Base-by-base conservation (phyloP, 345 rosid species). In the Populus euphratica region DNA sequence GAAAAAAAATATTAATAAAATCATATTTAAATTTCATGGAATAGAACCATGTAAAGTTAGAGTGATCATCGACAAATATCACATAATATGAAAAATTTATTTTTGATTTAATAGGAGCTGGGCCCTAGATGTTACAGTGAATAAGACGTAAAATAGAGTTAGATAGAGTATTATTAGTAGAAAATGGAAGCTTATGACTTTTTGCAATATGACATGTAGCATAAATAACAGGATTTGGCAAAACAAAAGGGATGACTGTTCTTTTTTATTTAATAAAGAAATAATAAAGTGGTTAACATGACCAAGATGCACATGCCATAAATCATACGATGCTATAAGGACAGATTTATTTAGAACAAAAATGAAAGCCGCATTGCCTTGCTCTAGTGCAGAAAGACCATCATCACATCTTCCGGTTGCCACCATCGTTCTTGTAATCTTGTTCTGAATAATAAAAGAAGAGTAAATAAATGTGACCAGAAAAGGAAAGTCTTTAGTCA, bases 191-290 rank as follows among this genome's bases (percentile, higher is more conserved):
- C 56, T 50, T 17, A 41, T 63, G 21, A 75, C 47, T 44, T 49
- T 76, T 69, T 8, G 41, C 68, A 69, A 77, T 49, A n/a, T 69
- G 29, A 25, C 78, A 68, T 35, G 50, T 76, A 68, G 0, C 21
- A 76, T 27, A 76, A 25, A 66, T 39, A 64, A 13, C 8, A 0
- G 20, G 71, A 10, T 1, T 50, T 17, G n/a, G 56, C 8, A 16
- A 50, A 75, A 49, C 66, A 65, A 11, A 66, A 13, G 71, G 41
- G 44, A 64, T 39, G 47, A 38, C 0, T 64, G 44, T 18, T 47
- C 31, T 62, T 12, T 73, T 61, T n/a, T 73, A 23, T 29, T 1
- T 29, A 36, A 33, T 20, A 67, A 67, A 33, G 9, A 38, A 49
- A 23, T 72, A 72, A 72, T 29, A 44, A 0, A 62, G 43, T 62